Conservation (phyloP, 257 asterid genomes). For the Mitragyna speciosa region DNA sequence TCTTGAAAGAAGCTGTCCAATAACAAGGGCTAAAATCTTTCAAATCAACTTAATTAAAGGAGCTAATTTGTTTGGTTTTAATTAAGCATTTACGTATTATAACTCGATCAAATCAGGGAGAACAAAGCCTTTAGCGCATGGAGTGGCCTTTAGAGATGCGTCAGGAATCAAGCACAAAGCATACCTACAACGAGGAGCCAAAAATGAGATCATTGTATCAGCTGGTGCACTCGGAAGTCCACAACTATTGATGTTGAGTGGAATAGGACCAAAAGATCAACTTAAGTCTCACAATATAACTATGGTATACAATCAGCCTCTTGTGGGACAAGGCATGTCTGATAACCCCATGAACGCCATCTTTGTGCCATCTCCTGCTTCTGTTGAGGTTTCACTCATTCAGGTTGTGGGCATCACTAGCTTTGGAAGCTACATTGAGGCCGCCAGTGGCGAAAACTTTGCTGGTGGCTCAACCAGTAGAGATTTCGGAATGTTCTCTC, state of each 20-base stretch:
- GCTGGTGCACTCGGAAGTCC: conserved; percentile 97
- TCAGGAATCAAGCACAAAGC: conserved; percentile 61
- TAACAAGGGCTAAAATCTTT: neutral
- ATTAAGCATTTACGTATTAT: neutral
- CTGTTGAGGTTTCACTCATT: conserved; percentile 83
- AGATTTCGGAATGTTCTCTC: conserved; percentile 79
- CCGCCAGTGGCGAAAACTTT: conserved; percentile 79
- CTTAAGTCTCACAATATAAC: conserved; percentile 56
- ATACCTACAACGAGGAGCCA: conserved; percentile 45
- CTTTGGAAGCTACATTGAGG: conserved; percentile 54
- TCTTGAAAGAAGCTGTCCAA: neutral
- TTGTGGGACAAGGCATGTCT: conserved; percentile 84
- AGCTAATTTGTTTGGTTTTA: neutral
- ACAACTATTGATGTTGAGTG: conserved; percentile 79
- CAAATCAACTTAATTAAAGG: neutral
- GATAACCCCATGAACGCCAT: conserved; percentile 96
- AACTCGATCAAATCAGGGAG: neutral
- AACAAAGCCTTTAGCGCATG: conserved; percentile 55
- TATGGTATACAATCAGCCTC: conserved; percentile 61
- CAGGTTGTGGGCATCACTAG: conserved; percentile 89
- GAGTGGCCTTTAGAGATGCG: conserved; percentile 70
- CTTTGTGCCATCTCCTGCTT: conserved; percentile 70
- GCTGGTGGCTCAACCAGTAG: conserved; percentile 21
- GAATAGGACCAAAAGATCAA: conserved; percentile 64
- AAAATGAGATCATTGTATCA: conserved; percentile 69